These are phyloP conservation scores for Monosporozyma aerobia DNA, from an alignment of 805 yeast species.

Conservation along the genomic window DNA sequence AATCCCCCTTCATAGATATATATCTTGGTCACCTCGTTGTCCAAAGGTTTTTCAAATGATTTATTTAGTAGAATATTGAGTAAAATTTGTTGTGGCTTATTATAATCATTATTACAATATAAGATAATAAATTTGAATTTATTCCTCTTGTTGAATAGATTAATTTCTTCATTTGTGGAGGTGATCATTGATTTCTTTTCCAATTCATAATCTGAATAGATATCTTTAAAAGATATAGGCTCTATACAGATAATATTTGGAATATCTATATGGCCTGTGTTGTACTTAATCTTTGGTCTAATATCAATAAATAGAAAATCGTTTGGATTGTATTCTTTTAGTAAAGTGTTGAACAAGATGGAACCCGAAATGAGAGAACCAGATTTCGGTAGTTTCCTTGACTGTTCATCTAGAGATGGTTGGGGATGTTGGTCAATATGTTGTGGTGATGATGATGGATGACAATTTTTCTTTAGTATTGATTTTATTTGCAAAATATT, in stretches of 20 bases:
- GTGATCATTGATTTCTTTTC: slow-evolving; percentile 49
- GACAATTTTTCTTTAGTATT: slow-evolving; percentile 4
- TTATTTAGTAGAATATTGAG: slow-evolving; percentile 18
- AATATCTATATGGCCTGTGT: slow-evolving; percentile 52
- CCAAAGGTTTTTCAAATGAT: slow-evolving; percentile 24
- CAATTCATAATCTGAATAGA: slow-evolving; percentile 55
- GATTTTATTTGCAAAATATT: slow-evolving; percentile 20
- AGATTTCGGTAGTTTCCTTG: slow-evolving; percentile 1
- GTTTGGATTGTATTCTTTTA: slow-evolving; percentile 6
- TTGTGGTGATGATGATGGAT: neutral
- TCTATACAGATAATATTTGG: slow-evolving; percentile 63
- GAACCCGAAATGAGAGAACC: slow-evolving; percentile 8
- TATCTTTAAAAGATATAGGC: slow-evolving; percentile 48
- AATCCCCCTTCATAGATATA: slow-evolving; percentile 20
- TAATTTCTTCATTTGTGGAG: slow-evolving; percentile 48
- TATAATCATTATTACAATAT: slow-evolving; percentile 28
- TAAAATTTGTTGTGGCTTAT: slow-evolving; percentile 14
- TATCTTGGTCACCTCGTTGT: slow-evolving; percentile 9
- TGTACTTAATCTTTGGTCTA: slow-evolving; percentile 51
- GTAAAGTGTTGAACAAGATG: slow-evolving; percentile 10
- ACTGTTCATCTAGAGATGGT: neutral
- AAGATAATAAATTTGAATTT: slow-evolving; percentile 55
- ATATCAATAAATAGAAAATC: slow-evolving; percentile 59
- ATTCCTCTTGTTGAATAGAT: slow-evolving; percentile 43
- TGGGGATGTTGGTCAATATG: neutral